Evolutionary conservation across 805 yeast species (phyloP).

Genomic region (Metahyphopichia silvanorum): DNA sequence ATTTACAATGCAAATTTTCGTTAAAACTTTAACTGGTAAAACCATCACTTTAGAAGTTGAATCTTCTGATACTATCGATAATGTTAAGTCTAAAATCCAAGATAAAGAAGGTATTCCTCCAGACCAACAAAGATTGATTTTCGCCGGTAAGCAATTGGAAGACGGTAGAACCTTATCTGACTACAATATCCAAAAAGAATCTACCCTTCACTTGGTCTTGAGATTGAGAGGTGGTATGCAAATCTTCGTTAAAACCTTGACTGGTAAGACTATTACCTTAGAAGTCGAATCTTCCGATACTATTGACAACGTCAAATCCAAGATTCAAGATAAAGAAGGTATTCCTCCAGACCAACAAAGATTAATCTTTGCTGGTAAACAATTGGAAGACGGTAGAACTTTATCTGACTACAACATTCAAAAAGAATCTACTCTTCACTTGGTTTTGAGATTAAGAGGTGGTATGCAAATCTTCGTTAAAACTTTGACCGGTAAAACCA

Average conservation of each 20-base stretch:
- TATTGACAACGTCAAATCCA: slow-evolving; percentile 93
- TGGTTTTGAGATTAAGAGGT: slow-evolving; percentile 97
- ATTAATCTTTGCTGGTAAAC: slow-evolving; percentile 96
- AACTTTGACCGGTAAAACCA: slow-evolving; percentile 43
- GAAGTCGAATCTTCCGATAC: slow-evolving; percentile 98
- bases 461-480: slow-evolving; percentile 52
- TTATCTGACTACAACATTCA: slow-evolving; percentile 97
- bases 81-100: slow-evolving; percentile 41
- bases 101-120: slow-evolving; percentile 45
- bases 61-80: slow-evolving; percentile 45
- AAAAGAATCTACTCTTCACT: slow-evolving; percentile 94
- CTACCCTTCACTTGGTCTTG: slow-evolving; percentile 32
- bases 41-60: slow-evolving; percentile 33
- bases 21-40: slow-evolving; percentile 30
- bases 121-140: slow-evolving; percentile 43
- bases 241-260: slow-evolving; percentile 55
- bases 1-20: slow-evolving; percentile 24
- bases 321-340: slow-evolving; percentile 97
- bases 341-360: slow-evolving; percentile 98
- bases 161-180: slow-evolving; percentile 34
- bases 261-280: slow-evolving; percentile 72
- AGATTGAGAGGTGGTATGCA: slow-evolving; percentile 58
- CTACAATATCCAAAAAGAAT: slow-evolving; percentile 46
- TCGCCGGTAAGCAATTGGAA: slow-evolving; percentile 47
- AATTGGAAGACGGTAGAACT: slow-evolving; percentile 95